phyloP scores from a whole-genome alignment of 257 asterid species.

The Salvia rosmarinus region DNA sequence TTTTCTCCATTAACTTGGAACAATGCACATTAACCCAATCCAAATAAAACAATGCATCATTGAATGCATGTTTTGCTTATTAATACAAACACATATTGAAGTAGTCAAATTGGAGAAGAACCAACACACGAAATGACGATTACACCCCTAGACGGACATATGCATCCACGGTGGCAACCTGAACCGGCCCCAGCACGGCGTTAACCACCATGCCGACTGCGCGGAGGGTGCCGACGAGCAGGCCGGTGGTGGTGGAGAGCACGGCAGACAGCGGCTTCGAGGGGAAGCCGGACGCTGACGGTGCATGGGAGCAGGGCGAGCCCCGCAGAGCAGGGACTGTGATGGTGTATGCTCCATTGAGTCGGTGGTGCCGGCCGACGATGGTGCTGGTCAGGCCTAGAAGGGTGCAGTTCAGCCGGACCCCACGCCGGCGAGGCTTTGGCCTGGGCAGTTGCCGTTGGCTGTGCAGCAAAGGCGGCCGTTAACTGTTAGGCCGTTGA shows the following conservation, averaged over 20 bases:
- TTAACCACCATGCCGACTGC: not conserved
- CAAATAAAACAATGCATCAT: not conserved
- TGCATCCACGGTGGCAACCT: not conserved
- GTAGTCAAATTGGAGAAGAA: slow-evolving; percentile 7
- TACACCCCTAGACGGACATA: not conserved
- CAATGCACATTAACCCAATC: too few relatives aligned
- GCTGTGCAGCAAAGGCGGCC: slow-evolving; percentile 6
- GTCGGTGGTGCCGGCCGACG: slow-evolving; percentile 24
- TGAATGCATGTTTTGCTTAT: not conserved
- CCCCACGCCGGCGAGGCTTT: slow-evolving; percentile 1
- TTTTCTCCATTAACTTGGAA: not conserved
- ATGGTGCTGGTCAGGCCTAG: not conserved
- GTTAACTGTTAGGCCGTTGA: not conserved
- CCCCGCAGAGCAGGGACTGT: slow-evolving; percentile 12
- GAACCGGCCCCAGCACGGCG: slow-evolving; percentile 13
- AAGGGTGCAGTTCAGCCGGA: slow-evolving; percentile 15
- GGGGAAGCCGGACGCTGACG: not conserved
- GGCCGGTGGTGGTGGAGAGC: slow-evolving; percentile 25
- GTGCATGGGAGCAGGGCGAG: not conserved
- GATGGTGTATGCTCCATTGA: slow-evolving; percentile 14
- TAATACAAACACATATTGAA: not conserved
- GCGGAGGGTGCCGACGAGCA: slow-evolving; percentile 1
- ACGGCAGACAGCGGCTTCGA: slow-evolving; percentile 5
- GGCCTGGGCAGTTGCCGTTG: slow-evolving; percentile 18
- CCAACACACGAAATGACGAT: not conserved